Conservation (phyloP, 495 filamentous ascomycete species). For the Daldinia concentrica region DNA sequence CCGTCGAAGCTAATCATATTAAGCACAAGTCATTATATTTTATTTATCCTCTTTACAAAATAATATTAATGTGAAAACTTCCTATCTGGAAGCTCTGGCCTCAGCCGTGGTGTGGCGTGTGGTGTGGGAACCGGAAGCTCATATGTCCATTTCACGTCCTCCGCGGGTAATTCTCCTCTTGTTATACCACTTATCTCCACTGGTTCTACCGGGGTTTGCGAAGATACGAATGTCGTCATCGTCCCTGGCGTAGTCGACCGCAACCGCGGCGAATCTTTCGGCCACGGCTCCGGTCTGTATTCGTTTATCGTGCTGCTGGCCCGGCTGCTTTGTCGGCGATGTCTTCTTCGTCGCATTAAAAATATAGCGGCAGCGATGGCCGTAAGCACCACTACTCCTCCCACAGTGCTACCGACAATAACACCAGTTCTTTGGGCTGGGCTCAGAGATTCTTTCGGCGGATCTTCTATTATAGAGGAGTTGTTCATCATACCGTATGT, state of each 20-base stretch:
- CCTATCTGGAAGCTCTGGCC: slow-evolving; percentile 43
- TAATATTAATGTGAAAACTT: slow-evolving; percentile 40
- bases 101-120: slow-evolving; percentile 25
- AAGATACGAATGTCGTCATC: slow-evolving; percentile 18
- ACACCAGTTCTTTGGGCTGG: slow-evolving; percentile 20
- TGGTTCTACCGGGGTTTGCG: slow-evolving; percentile 17
- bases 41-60: slow-evolving; percentile 16
- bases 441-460: slow-evolving; percentile 15
- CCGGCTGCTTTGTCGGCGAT: slow-evolving; percentile 23
- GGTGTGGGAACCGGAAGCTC: slow-evolving; percentile 44
- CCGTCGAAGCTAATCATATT: slow-evolving; percentile 12
- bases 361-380: slow-evolving; percentile 20
- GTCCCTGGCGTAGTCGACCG: slow-evolving; percentile 40
- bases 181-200: slow-evolving; percentile 26
- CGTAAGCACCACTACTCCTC: slow-evolving; percentile 26
- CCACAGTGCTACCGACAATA: slow-evolving; percentile 41
- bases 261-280: slow-evolving; percentile 41
- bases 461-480: neutral
- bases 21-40: neutral
- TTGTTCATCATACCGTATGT: slow-evolving; percentile 8
- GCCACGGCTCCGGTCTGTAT: slow-evolving; percentile 46
- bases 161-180: slow-evolving; percentile 38
- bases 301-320: slow-evolving; percentile 30
- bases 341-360: slow-evolving; percentile 21
- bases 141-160: slow-evolving; percentile 39